A percentile compares a stretch with the other conserved stretches of the same genome.
phyloP scores from a whole-genome alignment of 257 asterid genomes.

The Nicotiana paniculata region DNA sequence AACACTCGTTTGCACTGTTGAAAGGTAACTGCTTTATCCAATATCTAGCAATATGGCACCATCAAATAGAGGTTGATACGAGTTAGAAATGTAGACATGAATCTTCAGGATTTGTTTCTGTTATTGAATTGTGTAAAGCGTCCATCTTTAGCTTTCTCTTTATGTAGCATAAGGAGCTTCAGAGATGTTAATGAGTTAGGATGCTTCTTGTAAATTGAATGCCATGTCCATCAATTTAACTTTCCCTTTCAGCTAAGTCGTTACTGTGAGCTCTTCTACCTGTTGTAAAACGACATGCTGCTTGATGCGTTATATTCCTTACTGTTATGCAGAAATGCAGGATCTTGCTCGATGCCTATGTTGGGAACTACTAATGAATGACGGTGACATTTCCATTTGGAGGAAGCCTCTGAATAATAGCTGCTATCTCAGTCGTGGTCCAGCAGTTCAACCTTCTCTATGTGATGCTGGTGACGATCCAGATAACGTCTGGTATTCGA shows the following conservation, averaged over 20 bases:
- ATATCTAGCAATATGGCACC: neutral
- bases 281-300: neutral
- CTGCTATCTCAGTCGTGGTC: conserved; percentile 43
- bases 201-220: neutral
- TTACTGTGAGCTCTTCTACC: neutral
- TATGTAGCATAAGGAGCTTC: neutral
- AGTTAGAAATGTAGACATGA: neutral
- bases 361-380: conserved; percentile 50
- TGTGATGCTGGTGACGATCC: conserved; percentile 39
- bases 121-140: neutral
- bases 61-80: neutral
- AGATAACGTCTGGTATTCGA: conserved; percentile 48
- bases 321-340: conserved; percentile 39
- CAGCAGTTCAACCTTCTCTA: conserved; percentile 30
- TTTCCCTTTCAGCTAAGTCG: neutral
- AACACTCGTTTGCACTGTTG: conserved; percentile 28
- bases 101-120: neutral
- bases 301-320: neutral
- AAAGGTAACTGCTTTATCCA: conserved; percentile 31
- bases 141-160: conserved; percentile 4
- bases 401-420: conserved; percentile 50
- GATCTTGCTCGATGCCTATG: conserved; percentile 40
- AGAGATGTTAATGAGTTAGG: neutral
- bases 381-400: conserved; percentile 48
- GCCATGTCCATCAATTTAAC: neutral